Percentiles rank a stretch among this genome's conserved stretches.
Conservation (phyloP, 805 yeast species). For the Candida anglica region DNA sequence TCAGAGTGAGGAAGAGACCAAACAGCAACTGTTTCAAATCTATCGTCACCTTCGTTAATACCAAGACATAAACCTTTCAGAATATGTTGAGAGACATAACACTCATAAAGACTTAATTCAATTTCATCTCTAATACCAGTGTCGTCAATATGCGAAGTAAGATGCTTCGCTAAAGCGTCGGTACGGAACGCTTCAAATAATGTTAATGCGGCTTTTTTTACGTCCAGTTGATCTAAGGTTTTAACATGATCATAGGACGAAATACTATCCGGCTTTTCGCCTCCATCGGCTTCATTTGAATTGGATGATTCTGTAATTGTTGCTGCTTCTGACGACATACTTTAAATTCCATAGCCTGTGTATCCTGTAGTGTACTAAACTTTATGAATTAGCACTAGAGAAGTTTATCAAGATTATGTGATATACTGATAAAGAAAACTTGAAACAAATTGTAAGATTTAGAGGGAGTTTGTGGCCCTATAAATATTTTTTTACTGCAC, state of each 20-base stretch:
- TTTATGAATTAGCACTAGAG: slow-evolving; percentile 3
- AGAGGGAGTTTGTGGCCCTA: no score
- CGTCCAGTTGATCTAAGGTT: slow-evolving; percentile 16
- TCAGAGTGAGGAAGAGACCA: slow-evolving; percentile 48
- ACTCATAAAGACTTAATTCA: slow-evolving; percentile 44
- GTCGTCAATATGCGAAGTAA: slow-evolving; percentile 22
- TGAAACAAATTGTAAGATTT: no score
- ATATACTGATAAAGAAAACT: no score
- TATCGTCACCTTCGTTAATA: slow-evolving; percentile 38
- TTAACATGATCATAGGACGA: slow-evolving; percentile 8
- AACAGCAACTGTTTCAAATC: slow-evolving; percentile 51
- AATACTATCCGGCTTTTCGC: slow-evolving; percentile 4
- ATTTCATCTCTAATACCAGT: slow-evolving; percentile 12
- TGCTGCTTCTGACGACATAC: slow-evolving; percentile 5
- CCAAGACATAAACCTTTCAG: slow-evolving; percentile 48
- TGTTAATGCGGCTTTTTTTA: slow-evolving; percentile 32
- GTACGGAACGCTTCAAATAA: slow-evolving; percentile 30
- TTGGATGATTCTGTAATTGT: slow-evolving; percentile 4
- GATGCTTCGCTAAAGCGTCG: slow-evolving; percentile 31
- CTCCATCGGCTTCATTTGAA: slow-evolving; percentile 6
- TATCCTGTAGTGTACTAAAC: slow-evolving; percentile 3
- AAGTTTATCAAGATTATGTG: neutral
- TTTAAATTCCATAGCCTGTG: slow-evolving; percentile 5
- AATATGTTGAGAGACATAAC: slow-evolving; percentile 49
- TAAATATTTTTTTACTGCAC: no score